A percentile compares a stretch with the other conserved stretches of the same genome.
Evolutionary conservation across 441 rosid genomes (phyloP).

Genomic region (Mallotus repandus): DNA sequence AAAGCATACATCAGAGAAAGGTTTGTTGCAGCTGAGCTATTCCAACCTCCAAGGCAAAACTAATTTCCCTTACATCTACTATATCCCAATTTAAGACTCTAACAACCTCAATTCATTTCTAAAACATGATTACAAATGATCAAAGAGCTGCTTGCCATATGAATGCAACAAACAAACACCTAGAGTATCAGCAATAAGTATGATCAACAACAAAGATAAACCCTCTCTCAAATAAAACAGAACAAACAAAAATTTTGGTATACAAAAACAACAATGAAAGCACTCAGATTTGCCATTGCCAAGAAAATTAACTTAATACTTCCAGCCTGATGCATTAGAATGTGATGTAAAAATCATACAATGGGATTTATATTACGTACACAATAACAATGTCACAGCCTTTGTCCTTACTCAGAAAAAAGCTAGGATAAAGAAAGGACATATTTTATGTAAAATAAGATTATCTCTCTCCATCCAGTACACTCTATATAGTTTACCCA

Average conservation of each 20-base stretch:
- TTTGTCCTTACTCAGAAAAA: neutral
- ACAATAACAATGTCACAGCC: neutral
- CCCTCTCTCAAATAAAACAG: neutral
- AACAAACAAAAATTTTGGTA: neutral
- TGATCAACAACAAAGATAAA: neutral
- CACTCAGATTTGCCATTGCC: neutral
- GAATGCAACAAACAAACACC: slow-evolving; percentile 1
- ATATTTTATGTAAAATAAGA: neutral
- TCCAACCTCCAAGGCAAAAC: neutral
- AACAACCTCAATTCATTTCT: neutral
- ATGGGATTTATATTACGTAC: neutral
- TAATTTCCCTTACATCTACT: neutral
- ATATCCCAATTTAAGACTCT: neutral
- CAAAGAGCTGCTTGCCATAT: neutral
- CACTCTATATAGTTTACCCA: neutral
- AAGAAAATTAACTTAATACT: neutral
- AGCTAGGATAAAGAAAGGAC: neutral
- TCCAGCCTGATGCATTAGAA: neutral
- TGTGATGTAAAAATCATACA: neutral
- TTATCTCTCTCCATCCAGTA: neutral
- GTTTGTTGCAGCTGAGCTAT: neutral
- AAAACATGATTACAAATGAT: neutral
- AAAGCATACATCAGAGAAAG: neutral
- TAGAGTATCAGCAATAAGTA: neutral
- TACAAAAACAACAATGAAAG: neutral